phyloP scores from a whole-genome alignment of 2,329 filamentous ascomycete genomes.

The Diaporthe destruens region DNA sequence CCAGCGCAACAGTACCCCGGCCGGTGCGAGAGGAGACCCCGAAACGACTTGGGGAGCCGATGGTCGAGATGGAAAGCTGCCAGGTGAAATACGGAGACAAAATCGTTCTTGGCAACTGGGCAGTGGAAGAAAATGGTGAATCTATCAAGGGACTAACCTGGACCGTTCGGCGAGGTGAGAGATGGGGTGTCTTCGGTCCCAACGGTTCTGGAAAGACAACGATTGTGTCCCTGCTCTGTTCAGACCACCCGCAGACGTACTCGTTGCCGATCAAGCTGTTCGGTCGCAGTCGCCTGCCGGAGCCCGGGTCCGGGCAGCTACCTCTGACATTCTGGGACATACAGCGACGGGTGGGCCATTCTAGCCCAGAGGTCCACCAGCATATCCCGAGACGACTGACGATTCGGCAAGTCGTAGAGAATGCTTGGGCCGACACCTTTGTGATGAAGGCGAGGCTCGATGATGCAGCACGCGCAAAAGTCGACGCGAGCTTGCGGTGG shows the following conservation, averaged over 20 bases:
- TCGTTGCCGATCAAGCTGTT: conserved; percentile 89
- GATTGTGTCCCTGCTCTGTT: conserved; percentile 89
- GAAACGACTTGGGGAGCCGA: conserved; percentile 67
- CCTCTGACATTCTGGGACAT: conserved; percentile 94
- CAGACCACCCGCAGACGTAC: conserved; percentile 95
- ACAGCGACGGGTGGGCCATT: conserved; percentile 90
- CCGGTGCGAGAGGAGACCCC: conserved; percentile 15
- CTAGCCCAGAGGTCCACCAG: conserved; percentile 92
- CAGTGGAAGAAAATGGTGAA: conserved; percentile 65
- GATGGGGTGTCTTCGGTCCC: conserved; percentile 93
- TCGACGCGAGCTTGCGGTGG: conserved; percentile 79
- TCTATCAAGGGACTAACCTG: conserved; percentile 78
- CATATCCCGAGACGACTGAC: conserved; percentile 87
- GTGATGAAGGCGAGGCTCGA: conserved; percentile 76
- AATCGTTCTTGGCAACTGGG: conserved; percentile 85
- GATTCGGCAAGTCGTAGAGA: conserved; percentile 81
- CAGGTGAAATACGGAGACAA: conserved; percentile 84
- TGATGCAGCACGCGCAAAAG: conserved; percentile 65
- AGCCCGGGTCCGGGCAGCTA: conserved; percentile 71
- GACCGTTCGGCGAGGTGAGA: conserved; percentile 84
- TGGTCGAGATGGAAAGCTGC: conserved; percentile 91
- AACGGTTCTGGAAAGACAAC: conserved; percentile 98
- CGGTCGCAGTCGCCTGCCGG: conserved; percentile 82
- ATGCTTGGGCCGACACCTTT: conserved; percentile 92
- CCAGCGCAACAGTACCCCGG: conserved; percentile 26